Evolutionary conservation across 192 early-diverging fungal species (phyloP).

Genomic region (Coemansia sp.): DNA sequence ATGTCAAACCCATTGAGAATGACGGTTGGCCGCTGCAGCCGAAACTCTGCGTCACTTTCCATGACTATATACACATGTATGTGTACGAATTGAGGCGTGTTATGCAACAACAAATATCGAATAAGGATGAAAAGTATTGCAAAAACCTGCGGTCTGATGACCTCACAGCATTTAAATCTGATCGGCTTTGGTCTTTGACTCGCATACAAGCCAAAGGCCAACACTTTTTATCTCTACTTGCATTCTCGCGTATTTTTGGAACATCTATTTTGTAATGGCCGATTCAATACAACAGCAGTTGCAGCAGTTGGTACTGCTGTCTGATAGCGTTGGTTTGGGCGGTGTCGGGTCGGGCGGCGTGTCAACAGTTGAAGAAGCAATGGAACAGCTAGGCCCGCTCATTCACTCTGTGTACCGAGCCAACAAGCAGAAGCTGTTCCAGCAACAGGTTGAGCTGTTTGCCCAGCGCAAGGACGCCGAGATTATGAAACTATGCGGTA

Average conservation of each 20-base stretch:
- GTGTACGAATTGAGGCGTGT: neutral
- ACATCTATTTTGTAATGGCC: constrained; percentile 29
- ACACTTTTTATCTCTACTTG: neutral
- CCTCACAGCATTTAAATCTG: neutral
- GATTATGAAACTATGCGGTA: constrained; percentile 96
- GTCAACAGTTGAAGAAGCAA: constrained; percentile 58
- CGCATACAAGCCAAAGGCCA: too few relatives aligned
- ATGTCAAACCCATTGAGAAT: constrained; percentile 74
- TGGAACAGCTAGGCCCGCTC: constrained; percentile 79
- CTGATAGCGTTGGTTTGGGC: constrained; percentile 41
- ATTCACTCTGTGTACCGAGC: constrained; percentile 88
- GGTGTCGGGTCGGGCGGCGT: constrained; percentile 17
- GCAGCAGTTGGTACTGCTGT: constrained; percentile 51
- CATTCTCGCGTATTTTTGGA: neutral
- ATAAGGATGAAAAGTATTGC: neutral
- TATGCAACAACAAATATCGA: neutral
- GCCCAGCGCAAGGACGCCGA: constrained; percentile 88
- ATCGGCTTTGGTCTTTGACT: neutral
- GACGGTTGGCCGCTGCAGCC: constrained; percentile 32
- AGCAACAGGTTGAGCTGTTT: constrained; percentile 80
- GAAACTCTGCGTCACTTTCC: constrained; percentile 18
- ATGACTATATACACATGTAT: constrained; percentile 1
- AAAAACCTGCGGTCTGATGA: neutral
- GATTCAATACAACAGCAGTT: constrained; percentile 54
- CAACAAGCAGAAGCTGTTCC: constrained; percentile 80